Evolutionary conservation across 306 rosid genomes (phyloP).

Genomic region (Dryas drummondii): DNA sequence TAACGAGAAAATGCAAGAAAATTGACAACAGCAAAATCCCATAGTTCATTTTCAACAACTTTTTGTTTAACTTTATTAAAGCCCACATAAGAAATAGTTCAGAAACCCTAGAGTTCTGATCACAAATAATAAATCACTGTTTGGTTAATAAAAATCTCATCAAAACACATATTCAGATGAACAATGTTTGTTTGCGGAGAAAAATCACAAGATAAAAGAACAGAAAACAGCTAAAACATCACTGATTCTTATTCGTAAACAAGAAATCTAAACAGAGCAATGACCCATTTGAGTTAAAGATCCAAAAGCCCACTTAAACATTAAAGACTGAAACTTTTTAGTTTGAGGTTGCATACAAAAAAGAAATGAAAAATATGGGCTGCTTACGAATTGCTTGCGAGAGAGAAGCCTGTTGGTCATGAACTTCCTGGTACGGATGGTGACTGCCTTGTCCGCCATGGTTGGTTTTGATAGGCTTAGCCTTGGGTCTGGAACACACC

Average conservation of each 20-base stretch:
- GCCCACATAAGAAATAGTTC: background rate
- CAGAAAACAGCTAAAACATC: background rate
- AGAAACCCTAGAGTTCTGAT: background rate
- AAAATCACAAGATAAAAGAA: background rate
- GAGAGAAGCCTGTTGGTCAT: slow-evolving; percentile 93
- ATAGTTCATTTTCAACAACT: background rate
- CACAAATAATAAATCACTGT: background rate
- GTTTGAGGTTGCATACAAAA: background rate
- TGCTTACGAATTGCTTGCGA: slow-evolving; percentile 84
- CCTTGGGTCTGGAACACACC: slow-evolving; percentile 6
- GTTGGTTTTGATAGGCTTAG: slow-evolving; percentile 16
- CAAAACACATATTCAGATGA: too few species aligned
- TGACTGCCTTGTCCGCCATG: slow-evolving; percentile 93
- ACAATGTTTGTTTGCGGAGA: too few species aligned
- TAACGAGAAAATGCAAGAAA: background rate
- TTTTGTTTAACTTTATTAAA: background rate
- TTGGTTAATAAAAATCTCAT: too few species aligned
- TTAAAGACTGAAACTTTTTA: background rate
- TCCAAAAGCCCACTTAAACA: background rate
- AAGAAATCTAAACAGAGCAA: background rate
- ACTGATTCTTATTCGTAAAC: background rate
- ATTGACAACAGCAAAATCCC: background rate
- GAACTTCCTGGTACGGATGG: slow-evolving; percentile 84
- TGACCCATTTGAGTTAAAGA: background rate
- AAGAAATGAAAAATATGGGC: background rate